These are phyloP conservation scores for Alectoria sarmentosa DNA, from an alignment of 495 filamentous ascomycete genomes.

Conservation along the genomic window DNA sequence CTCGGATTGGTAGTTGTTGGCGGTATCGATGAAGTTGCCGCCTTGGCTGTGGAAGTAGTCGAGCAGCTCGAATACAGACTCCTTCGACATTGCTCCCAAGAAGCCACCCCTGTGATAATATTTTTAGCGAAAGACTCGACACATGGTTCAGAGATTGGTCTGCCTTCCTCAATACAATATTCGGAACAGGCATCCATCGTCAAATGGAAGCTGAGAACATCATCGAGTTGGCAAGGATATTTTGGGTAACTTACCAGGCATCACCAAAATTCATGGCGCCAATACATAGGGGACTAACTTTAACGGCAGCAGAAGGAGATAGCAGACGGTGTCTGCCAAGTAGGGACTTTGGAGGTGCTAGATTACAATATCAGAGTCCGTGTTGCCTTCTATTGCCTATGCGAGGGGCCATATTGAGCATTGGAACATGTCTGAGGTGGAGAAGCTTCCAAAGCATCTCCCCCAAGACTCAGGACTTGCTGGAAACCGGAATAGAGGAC, in stretches of 20 bases:
- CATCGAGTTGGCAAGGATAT: background rate
- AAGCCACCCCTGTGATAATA: constrained; percentile 29
- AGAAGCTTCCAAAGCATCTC: no score
- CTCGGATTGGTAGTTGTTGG: constrained; percentile 63
- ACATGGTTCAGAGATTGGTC: background rate
- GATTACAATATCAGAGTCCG: no score
- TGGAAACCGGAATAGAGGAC: no score
- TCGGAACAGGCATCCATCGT: background rate
- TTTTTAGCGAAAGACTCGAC: background rate
- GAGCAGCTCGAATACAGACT: constrained; percentile 55
- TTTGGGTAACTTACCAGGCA: constrained; percentile 37
- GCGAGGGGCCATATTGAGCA: no score
- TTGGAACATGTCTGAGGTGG: no score
- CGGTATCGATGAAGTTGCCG: constrained; percentile 75
- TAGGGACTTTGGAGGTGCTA: constrained; percentile 38
- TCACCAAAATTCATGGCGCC: constrained; percentile 59
- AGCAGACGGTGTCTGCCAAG: constrained; percentile 54
- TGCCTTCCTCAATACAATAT: background rate
- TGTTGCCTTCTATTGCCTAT: no score
- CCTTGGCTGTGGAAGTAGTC: constrained; percentile 59
- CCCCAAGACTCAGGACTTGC: no score
- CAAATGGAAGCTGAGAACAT: background rate
- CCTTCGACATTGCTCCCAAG: constrained; percentile 55
- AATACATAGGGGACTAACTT: constrained; percentile 54
- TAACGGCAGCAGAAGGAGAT: constrained; percentile 49